phyloP scores from a whole-genome alignment of 139 green algal species.

The Haematococcus lacustris region DNA sequence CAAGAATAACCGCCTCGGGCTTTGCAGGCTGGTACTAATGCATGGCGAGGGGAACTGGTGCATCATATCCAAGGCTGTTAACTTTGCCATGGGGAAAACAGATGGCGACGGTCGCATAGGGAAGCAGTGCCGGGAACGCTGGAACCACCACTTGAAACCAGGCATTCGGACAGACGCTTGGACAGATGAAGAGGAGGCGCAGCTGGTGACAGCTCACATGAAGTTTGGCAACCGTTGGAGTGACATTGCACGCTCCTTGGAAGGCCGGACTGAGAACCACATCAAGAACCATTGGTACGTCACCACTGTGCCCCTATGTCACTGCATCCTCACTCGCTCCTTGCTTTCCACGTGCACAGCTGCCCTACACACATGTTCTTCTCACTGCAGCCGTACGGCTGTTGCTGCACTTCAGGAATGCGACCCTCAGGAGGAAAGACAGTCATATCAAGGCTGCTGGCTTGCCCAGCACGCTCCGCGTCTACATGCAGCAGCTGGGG shows the following conservation, averaged over 20 bases:
- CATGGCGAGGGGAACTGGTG: conserved; percentile 64
- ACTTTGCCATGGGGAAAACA: conserved; percentile 27
- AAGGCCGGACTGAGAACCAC: conserved; percentile 11
- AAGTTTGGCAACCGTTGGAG: conserved; percentile 35
- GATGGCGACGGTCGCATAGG: conserved; percentile 60
- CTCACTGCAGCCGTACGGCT: too few species aligned
- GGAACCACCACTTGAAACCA: conserved; percentile 72
- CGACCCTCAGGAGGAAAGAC: too few species aligned
- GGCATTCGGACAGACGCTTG: conserved; percentile 66
- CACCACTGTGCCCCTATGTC: too few species aligned
- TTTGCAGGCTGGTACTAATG: conserved; percentile 56
- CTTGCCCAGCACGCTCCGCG: too few species aligned
- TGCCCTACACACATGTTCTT: too few species aligned
- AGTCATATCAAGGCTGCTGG: too few species aligned
- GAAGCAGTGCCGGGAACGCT: conserved; percentile 62
- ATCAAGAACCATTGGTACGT: conserved; percentile 15
- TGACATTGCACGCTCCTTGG: conserved; percentile 28
- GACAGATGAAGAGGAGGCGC: conserved; percentile 43
- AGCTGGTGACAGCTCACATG: conserved; percentile 26
- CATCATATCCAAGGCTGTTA: conserved; percentile 46
- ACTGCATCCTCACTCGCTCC: too few species aligned
- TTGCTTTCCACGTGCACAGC: too few species aligned
- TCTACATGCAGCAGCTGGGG: too few species aligned
- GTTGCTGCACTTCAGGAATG: too few species aligned
- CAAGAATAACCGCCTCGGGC: too few species aligned